A percentile compares a stretch with the other conserved stretches of the same genome.
phyloP scores from a whole-genome alignment of 768 basidiomycete genomes.

The Naganishia onofrii region DNA sequence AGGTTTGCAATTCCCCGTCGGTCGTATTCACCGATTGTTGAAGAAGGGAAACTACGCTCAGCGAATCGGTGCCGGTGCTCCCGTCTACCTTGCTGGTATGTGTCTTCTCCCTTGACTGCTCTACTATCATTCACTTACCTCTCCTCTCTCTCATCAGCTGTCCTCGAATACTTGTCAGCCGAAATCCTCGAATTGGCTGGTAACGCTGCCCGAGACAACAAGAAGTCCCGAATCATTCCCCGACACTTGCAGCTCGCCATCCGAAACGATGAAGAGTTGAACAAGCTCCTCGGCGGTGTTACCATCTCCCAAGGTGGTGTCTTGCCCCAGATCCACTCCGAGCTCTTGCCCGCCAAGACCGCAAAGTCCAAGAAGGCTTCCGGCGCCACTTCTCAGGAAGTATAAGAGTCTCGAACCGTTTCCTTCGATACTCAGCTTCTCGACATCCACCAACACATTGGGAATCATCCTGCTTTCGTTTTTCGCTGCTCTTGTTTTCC shows the following conservation, averaged over 20 bases:
- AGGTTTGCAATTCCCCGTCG: constrained; percentile 59
- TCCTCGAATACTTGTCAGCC: constrained; percentile 86
- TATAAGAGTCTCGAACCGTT: constrained; percentile 33
- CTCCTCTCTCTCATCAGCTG: constrained; percentile 56
- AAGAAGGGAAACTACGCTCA: constrained; percentile 85
- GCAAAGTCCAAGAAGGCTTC: constrained; percentile 32
- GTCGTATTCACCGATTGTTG: constrained; percentile 85
- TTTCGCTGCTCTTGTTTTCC: constrained; percentile 3
- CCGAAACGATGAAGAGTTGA: constrained; percentile 80
- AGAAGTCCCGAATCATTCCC: constrained; percentile 91
- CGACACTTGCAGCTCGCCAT: constrained; percentile 89
- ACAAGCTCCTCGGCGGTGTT: constrained; percentile 77
- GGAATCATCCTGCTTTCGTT: constrained; percentile 2
- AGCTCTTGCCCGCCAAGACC: constrained; percentile 60
- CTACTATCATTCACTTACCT: not conserved
- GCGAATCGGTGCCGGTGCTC: constrained; percentile 84
- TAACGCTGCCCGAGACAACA: constrained; percentile 70
- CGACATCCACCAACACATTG: not conserved
- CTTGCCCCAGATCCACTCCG: constrained; percentile 67
- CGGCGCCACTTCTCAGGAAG: constrained; percentile 28
- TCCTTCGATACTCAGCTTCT: not conserved
- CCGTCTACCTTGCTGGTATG: constrained; percentile 71
- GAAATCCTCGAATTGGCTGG: constrained; percentile 92
- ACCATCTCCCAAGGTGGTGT: constrained; percentile 90
- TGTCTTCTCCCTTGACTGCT: not conserved